Evolutionary conservation across 2,329 filamentous ascomycete genomes (phyloP), one percentile per base, ranked within the genome.

Genomic region (Colletotrichum aenigma): DNA sequence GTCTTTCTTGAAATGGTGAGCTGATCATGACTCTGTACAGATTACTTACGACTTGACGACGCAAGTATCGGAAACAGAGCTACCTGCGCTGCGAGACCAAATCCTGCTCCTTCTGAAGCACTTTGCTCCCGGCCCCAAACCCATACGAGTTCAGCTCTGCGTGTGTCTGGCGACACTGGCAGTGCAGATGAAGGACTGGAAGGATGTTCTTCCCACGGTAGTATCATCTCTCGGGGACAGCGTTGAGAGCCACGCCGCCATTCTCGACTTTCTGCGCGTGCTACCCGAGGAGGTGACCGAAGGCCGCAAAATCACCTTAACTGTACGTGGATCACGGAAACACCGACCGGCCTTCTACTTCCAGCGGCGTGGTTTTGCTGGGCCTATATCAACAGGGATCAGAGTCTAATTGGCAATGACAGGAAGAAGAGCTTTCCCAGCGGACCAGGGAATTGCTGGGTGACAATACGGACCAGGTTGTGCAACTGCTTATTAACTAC

Each of bases 211-310:
- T 77, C 89, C 92, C 62, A 93, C 93, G 68, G 94, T 98, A 65
- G 94, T 98, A 70, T 90, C 93, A 71, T 91, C 94, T 58, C 91
- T 98, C 72, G 94, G 94, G 79, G 92, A 91, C 83, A 94, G 94
- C 81, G 91, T 94, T 76, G 92, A 93, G 82, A 95, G 94, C 83
- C 92, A 97, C 81, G 92, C 96, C 78, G 97, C 94, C 84, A 94
- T 98, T 81, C 90, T 99, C 82, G 97, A 99, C 85, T 99, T 99
- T 85, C 90, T 99, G 79, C 96, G 95, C 85, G 96, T 99, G 81
- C 93, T 99, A 79, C 97, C 97, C 72, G 97, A 99, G 89, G 97
- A 99, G 91, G 97, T 99, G 83, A 98, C 95, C 80, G 96, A 99
- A 90, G 97, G 97, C 88, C 95, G 97, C 87, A 99, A 98, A 89